Percentiles rank a stretch among this genome's conserved stretches.
These are phyloP conservation scores for Boletus sp. DNA, from an alignment of 768 basidiomycete species.

Conservation along the genomic window DNA sequence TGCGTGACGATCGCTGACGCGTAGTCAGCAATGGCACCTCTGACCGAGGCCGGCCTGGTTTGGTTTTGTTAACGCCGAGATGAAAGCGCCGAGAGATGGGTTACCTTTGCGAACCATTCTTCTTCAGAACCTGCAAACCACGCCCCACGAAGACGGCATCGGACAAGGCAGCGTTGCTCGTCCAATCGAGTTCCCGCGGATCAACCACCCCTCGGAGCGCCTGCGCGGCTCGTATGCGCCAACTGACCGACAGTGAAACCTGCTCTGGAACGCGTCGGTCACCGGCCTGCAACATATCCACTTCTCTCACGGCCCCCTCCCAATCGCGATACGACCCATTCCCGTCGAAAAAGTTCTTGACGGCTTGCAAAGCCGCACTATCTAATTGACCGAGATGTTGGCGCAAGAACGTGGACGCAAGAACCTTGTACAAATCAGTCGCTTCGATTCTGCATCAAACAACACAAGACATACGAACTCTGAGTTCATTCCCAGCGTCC, in stretches of 20 bases:
- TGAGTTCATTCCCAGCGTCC: constrained; percentile 27
- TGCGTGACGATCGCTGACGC: constrained; percentile 12
- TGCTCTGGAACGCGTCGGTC: not conserved
- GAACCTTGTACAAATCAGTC: constrained; percentile 14
- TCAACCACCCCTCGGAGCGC: constrained; percentile 39
- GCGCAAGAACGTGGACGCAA: constrained; percentile 32
- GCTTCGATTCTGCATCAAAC: not conserved
- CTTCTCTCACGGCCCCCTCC: constrained; percentile 10
- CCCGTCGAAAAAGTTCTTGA: constrained; percentile 18
- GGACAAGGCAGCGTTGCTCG: constrained; percentile 44
- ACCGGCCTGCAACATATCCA: constrained; percentile 9
- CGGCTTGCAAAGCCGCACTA: constrained; percentile 17
- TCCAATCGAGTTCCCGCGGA: constrained; percentile 50
- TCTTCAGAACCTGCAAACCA: constrained; percentile 45
- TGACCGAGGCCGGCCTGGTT: constrained; percentile 15
- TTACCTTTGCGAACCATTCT: constrained; percentile 41
- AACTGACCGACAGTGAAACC: constrained; percentile 1
- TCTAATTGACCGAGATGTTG: constrained; percentile 30
- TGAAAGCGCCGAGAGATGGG: not conserved
- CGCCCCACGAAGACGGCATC: constrained; percentile 41
- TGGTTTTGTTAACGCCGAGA: constrained; percentile 4
- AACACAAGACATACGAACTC: constrained; percentile 27
- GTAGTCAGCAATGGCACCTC: constrained; percentile 25
- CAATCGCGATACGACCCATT: constrained; percentile 17
- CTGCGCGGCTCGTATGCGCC: constrained; percentile 29